Evolutionary conservation across 768 basidiomycete species (phyloP).

Genomic region (Hydnum rufescens): DNA sequence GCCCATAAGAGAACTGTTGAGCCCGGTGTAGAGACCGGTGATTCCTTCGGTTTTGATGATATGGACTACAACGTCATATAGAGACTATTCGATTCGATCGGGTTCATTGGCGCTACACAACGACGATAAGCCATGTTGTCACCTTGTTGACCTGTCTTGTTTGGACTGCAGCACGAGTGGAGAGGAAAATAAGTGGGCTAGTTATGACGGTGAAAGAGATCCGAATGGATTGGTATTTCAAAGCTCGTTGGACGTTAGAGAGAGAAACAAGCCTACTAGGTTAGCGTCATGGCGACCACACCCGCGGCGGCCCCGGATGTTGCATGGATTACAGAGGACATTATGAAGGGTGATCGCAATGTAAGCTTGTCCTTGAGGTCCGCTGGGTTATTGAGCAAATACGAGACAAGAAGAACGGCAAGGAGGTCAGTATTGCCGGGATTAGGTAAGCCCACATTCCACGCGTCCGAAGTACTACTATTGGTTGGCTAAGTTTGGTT

Average conservation of each 20-base stretch:
- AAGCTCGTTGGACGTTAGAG: neutral
- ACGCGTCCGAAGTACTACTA: too few species aligned
- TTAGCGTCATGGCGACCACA: slow-evolving; percentile 75
- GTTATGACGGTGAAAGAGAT: neutral
- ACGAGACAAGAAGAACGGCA: too few species aligned
- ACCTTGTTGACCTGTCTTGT: slow-evolving; percentile 60
- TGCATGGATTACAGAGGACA: slow-evolving; percentile 54
- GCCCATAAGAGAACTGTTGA: slow-evolving; percentile 68
- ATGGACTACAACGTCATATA: slow-evolving; percentile 46
- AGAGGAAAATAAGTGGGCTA: slow-evolving; percentile 82
- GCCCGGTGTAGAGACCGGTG: slow-evolving; percentile 67
- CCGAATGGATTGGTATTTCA: neutral
- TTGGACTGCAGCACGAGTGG: slow-evolving; percentile 83
- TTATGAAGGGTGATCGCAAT: too few species aligned
- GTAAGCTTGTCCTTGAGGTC: too few species aligned
- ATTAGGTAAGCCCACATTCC: too few species aligned
- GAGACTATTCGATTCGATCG: slow-evolving; percentile 25
- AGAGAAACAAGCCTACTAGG: slow-evolving; percentile 36
- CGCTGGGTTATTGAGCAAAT: too few species aligned
- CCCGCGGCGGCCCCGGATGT: slow-evolving; percentile 81
- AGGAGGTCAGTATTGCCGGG: too few species aligned
- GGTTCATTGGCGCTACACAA: neutral
- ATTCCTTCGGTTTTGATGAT: slow-evolving; percentile 73
- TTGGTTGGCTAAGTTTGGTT: too few species aligned
- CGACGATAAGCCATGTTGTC: slow-evolving; percentile 6